These are phyloP conservation scores for Hygrophorus pudorinus DNA, from an alignment of 768 basidiomycete genomes.

Conservation along the genomic window DNA sequence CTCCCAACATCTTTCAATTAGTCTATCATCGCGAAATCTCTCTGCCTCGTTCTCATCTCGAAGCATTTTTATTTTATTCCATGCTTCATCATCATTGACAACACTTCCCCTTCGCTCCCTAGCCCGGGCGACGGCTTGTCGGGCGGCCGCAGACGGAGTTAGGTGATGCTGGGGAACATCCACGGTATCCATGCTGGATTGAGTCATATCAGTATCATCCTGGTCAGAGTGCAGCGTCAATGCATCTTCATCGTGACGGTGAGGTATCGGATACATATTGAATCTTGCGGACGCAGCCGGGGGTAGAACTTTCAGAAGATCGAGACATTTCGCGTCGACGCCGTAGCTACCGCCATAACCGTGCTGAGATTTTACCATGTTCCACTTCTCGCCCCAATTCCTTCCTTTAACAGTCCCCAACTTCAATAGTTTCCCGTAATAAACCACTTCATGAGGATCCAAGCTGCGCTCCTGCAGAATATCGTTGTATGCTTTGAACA, in stretches of 20 bases:
- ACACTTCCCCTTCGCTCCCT: constrained; percentile 37
- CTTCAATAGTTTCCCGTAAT: constrained; percentile 76
- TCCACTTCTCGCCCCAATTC: constrained; percentile 81
- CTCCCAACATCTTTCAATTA: constrained; percentile 65
- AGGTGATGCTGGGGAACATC: constrained; percentile 1
- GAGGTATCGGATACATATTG: constrained; percentile 1
- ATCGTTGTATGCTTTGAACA: constrained; percentile 83
- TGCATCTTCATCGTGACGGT: constrained; percentile 24
- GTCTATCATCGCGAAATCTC: constrained; percentile 48
- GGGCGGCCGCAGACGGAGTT: constrained; percentile 14
- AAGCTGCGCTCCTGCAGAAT: constrained; percentile 64
- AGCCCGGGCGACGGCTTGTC: constrained; percentile 19
- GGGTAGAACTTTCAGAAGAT: neutral
- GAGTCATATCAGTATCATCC: constrained; percentile 20
- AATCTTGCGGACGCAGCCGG: constrained; percentile 11
- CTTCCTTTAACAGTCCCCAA: constrained; percentile 71
- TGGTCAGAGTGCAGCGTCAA: constrained; percentile 35
- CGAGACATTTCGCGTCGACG: neutral
- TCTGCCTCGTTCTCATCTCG: constrained; percentile 67
- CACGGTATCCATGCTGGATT: constrained; percentile 5
- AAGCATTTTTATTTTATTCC: constrained; percentile 65
- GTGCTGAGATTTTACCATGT: constrained; percentile 49
- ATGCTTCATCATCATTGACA: constrained; percentile 65
- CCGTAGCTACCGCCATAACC: constrained; percentile 21
- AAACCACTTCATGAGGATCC: constrained; percentile 72